Conservation (phyloP, 306 rosid species). For the Vachellia collinsii region DNA sequence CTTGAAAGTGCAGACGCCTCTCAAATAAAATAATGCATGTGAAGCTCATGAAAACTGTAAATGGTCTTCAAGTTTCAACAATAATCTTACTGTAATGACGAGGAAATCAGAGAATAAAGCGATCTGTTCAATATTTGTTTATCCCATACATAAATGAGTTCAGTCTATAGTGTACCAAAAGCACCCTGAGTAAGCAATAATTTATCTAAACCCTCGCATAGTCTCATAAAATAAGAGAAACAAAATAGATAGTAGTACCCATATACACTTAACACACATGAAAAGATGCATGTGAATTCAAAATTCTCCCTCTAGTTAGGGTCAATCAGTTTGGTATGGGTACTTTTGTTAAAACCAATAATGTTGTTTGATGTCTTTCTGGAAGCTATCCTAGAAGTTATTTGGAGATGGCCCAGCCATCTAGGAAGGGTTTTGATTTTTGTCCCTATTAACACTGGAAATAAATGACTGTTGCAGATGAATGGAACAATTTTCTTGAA, state of each 20-base stretch:
- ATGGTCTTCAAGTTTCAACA: neutral
- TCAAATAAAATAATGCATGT: neutral
- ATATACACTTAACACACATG: neutral
- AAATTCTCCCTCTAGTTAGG: neutral
- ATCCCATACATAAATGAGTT: neutral
- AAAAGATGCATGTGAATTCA: neutral
- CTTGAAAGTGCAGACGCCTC: neutral
- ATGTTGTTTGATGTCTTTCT: neutral
- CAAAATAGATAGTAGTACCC: neutral
- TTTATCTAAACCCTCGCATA: neutral
- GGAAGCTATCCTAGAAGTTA: neutral
- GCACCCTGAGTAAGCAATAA: neutral
- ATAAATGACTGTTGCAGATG: conserved; percentile 56
- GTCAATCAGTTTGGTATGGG: neutral
- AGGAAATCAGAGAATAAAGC: neutral
- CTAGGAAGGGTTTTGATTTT: conserved; percentile 1
- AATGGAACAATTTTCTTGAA: conserved; percentile 93
- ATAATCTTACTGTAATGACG: neutral
- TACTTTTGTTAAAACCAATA: neutral
- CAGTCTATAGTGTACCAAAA: neutral
- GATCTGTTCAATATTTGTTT: neutral
- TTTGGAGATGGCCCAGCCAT: neutral
- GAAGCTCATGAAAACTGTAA: neutral
- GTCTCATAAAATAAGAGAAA: no score
- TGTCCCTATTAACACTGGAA: neutral